Percentiles rank a stretch among this genome's conserved stretches.
These are phyloP conservation scores for Tricholoma saponaceum DNA, from an alignment of 768 basidiomycete genomes.

Conservation along the genomic window DNA sequence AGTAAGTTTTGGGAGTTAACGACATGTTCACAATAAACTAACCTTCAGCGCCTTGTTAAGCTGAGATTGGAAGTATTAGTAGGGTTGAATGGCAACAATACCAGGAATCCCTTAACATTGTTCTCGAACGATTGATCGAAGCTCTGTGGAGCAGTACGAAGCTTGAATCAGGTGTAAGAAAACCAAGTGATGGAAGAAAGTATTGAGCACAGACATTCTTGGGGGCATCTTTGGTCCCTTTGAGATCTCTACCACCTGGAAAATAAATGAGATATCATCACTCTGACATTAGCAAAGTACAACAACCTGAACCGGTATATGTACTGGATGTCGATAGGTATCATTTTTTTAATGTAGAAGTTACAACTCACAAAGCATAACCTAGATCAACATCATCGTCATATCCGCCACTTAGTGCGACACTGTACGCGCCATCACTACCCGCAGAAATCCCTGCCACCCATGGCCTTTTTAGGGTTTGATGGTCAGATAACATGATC, in stretches of 20 bases:
- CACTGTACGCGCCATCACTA: slow-evolving; percentile 70
- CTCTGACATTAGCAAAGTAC: neutral
- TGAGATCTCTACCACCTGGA: slow-evolving; percentile 79
- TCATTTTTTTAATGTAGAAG: neutral
- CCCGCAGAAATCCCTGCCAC: slow-evolving; percentile 78
- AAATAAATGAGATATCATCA: slow-evolving; percentile 2
- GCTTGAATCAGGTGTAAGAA: slow-evolving; percentile 35
- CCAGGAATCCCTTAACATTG: slow-evolving; percentile 24
- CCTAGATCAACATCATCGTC: slow-evolving; percentile 83
- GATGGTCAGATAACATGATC: slow-evolving; percentile 4
- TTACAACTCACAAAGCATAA: slow-evolving; percentile 67
- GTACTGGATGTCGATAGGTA: slow-evolving; percentile 42
- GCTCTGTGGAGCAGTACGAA: slow-evolving; percentile 87
- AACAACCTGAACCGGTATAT: slow-evolving; percentile 71
- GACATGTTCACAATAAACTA: neutral
- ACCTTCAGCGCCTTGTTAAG: slow-evolving; percentile 72
- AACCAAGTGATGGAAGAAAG: neutral
- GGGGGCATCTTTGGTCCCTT: slow-evolving; percentile 74
- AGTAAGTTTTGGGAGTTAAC: neutral
- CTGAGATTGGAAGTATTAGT: slow-evolving; percentile 18
- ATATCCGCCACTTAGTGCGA: slow-evolving; percentile 87
- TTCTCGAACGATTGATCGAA: slow-evolving; percentile 81
- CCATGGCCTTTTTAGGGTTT: slow-evolving; percentile 52
- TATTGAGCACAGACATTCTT: slow-evolving; percentile 62
- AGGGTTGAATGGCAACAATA: neutral